These are phyloP conservation scores for Podospora pseudopauciseta DNA, from an alignment of 495 filamentous ascomycete species.

Conservation along the genomic window DNA sequence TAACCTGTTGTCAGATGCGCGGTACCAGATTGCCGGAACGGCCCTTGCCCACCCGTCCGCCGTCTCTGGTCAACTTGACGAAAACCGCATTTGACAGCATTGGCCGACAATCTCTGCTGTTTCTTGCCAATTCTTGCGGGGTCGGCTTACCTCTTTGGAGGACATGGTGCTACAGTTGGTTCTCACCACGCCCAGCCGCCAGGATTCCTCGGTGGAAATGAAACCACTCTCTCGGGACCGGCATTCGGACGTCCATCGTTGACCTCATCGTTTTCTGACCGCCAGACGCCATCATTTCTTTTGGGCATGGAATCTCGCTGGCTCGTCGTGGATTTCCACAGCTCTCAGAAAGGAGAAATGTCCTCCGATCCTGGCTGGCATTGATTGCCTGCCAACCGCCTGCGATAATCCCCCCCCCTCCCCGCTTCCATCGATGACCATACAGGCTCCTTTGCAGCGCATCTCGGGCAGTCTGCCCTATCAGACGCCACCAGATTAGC, in stretches of 20 bases:
- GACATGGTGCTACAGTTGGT: neutral
- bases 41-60: conserved; percentile 17
- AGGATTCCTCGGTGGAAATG: neutral
- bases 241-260: neutral
- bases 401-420: too few species aligned
- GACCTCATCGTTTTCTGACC: neutral
- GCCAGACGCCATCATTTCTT: neutral
- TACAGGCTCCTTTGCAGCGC: neutral
- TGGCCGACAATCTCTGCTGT: too few species aligned
- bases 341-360: neutral
- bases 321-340: neutral
- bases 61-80: neutral
- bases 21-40: conserved; percentile 20
- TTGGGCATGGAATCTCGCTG: neutral
- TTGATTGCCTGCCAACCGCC: neutral
- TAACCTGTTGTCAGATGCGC: neutral
- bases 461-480: neutral
- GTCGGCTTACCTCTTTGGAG: conserved; percentile 2
- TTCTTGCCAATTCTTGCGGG: neutral
- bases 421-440: neutral
- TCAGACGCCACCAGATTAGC: neutral
- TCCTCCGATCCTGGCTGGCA: neutral
- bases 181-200: neutral
- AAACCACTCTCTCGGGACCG: neutral
- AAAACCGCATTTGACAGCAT: neutral